phyloP scores from a whole-genome alignment of 768 basidiomycete species.

The Lentinula lateritia region DNA sequence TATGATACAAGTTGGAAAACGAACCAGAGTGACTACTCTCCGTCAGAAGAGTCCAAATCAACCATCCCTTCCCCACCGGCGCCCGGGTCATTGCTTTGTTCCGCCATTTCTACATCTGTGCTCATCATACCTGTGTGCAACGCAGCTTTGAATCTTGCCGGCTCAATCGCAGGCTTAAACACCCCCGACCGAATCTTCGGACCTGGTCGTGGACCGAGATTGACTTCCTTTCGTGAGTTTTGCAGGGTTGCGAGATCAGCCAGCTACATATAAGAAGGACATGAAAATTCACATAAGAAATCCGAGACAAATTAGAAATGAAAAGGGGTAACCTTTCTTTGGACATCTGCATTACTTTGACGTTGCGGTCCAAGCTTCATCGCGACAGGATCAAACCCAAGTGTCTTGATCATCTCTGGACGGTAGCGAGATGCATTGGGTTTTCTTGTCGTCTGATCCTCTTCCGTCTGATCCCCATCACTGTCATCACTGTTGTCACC shows the following conservation, averaged over 20 bases:
- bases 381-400: slow-evolving; percentile 76
- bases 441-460: slow-evolving; percentile 16
- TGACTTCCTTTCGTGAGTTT: slow-evolving; percentile 42
- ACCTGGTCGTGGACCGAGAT: slow-evolving; percentile 61
- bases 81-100: too few species aligned
- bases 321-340: slow-evolving; percentile 49
- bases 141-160: slow-evolving; percentile 5
- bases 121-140: neutral
- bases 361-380: slow-evolving; percentile 40
- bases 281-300: slow-evolving; percentile 2
- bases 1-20: too few species aligned
- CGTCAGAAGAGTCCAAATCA: neutral
- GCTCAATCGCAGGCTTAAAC: slow-evolving; percentile 27
- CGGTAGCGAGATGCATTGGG: slow-evolving; percentile 35
- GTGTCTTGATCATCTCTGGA: slow-evolving; percentile 56
- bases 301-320: neutral
- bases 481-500: slow-evolving; percentile 10
- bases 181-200: slow-evolving; percentile 61
- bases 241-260: slow-evolving; percentile 50
- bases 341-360: slow-evolving; percentile 31
- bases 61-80: neutral
- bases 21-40: neutral
- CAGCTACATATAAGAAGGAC: slow-evolving; percentile 32
- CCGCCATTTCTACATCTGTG: neutral
- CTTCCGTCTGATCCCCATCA: slow-evolving; percentile 9